Conservation (phyloP, 495 filamentous ascomycete genomes). For the Penicillium mononematosum region DNA sequence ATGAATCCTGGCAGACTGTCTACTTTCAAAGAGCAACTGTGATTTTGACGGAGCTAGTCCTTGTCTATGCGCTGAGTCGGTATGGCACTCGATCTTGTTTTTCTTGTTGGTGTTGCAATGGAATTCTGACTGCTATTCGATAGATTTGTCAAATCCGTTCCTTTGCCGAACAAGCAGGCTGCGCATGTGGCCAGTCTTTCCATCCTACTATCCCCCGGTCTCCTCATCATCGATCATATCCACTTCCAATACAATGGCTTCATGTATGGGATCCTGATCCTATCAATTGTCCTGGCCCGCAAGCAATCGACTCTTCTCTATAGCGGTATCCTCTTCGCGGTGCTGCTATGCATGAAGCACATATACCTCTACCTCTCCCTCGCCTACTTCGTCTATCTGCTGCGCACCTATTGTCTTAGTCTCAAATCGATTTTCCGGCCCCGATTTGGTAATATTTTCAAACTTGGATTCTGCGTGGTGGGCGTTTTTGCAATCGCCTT, state of each 20-base stretch:
- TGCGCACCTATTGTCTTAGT: conserved; percentile 85
- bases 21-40: conserved; percentile 91
- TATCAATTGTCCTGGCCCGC: conserved; percentile 79
- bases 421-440: conserved; percentile 73
- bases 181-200: conserved; percentile 86
- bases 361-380: conserved; percentile 97
- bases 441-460: conserved; percentile 72
- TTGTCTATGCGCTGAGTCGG: conserved; percentile 81
- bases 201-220: conserved; percentile 84
- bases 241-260: conserved; percentile 99
- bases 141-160: conserved; percentile 71
- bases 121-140: background rate
- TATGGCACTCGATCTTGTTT: conserved; percentile 33
- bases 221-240: conserved; percentile 97
- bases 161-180: conserved; percentile 63
- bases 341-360: conserved; percentile 89
- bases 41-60: conserved; percentile 78
- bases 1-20: conserved; percentile 87
- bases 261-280: conserved; percentile 83
- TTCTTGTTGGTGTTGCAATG: background rate
- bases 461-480: conserved; percentile 72
- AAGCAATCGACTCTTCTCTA: conserved; percentile 71
- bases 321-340: conserved; percentile 80
- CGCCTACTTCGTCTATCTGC: conserved; percentile 91
- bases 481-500: conserved; percentile 80